Base-by-base conservation (phyloP, 345 rosid species). In the Microthlaspi erraticum region DNA sequence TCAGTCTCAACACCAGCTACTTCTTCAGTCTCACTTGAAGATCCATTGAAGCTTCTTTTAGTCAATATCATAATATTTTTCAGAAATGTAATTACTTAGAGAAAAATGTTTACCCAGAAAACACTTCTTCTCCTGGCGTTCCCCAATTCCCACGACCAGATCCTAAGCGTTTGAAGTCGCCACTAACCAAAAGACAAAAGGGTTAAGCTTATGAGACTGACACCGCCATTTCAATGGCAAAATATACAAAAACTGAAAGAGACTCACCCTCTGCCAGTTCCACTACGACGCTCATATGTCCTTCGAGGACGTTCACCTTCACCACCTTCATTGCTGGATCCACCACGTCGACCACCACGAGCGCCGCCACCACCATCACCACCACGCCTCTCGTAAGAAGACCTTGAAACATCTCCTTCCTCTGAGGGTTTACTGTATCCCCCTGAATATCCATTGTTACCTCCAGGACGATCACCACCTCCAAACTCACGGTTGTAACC, bases 121-220 rank as follows among this genome's bases (percentile, higher is more conserved):
- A 56, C n/a, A 19, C 45, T 50, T 86, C 99, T 79, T 89, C 98
- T 68, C 83, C 60, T 5, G 88, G 81, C 65, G 87, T 81, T 80
- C 98, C 99, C 99, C 99, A 95, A 49, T 95, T 95, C 33, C 96
- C 93, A 32, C 91, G 88, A 64, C 99, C 99, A 82, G 93, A 42
- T 29, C 99, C 99, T 1, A 90, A 89, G 2, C 99, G 93, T 56
- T 95, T 95, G 43, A 87, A 3, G 73, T 85, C 98, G 74, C 76
- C 81, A 74, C 99, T 95, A 72, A 41, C 18, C 43, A 41, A 45
- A 38, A 48, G 5, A 55, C 11, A 54, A 55, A 29, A 43, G 3
- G 26, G 11, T 34, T 31, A 5, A 31, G 10, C 33, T 23, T 1
- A 65, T 19, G 43, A 70, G 51, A 37, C 5, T 34, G 58, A 32